These are phyloP conservation scores for Lactifluus subvellereus DNA, from an alignment of 768 basidiomycete genomes.

Conservation along the genomic window DNA sequence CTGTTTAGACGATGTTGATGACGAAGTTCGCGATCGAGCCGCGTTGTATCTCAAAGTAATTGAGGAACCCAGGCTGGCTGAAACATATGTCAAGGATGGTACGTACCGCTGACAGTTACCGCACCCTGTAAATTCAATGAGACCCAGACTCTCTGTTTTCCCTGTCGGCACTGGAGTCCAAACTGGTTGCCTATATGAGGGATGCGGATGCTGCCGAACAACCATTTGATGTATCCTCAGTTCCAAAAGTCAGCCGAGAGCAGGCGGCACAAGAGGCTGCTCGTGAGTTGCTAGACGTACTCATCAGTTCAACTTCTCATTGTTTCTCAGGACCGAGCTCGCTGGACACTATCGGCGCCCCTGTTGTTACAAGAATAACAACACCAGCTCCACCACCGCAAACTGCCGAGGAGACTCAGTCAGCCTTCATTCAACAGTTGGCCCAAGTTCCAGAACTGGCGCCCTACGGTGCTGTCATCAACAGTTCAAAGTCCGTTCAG, in stretches of 20 bases:
- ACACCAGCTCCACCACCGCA: slow-evolving; percentile 62
- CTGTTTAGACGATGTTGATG: slow-evolving; percentile 96
- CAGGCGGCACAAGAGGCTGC: slow-evolving; percentile 87
- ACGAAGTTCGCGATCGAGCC: slow-evolving; percentile 97
- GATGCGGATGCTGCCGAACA: slow-evolving; percentile 63
- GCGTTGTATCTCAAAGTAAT: slow-evolving; percentile 88
- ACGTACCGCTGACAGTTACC: slow-evolving; percentile 20
- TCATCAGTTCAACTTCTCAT: not conserved
- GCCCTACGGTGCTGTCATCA: slow-evolving; percentile 79
- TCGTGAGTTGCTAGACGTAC: slow-evolving; percentile 47
- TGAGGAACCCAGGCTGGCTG: slow-evolving; percentile 71
- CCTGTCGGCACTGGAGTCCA: slow-evolving; percentile 80
- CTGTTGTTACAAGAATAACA: slow-evolving; percentile 50
- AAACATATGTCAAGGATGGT: slow-evolving; percentile 92
- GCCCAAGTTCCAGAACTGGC: slow-evolving; percentile 81
- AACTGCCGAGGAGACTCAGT: slow-evolving; percentile 84
- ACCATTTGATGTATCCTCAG: slow-evolving; percentile 76
- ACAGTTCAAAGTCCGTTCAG: slow-evolving; percentile 68
- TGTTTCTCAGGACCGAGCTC: slow-evolving; percentile 64
- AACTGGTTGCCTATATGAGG: slow-evolving; percentile 90
- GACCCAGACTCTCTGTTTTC: slow-evolving; percentile 87
- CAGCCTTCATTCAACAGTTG: slow-evolving; percentile 81
- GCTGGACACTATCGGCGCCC: slow-evolving; percentile 77
- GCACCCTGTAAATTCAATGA: slow-evolving; percentile 1
- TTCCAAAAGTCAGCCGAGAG: slow-evolving; percentile 92